phyloP scores from a whole-genome alignment of 441 rosid genomes.

The Jatropha multifida region DNA sequence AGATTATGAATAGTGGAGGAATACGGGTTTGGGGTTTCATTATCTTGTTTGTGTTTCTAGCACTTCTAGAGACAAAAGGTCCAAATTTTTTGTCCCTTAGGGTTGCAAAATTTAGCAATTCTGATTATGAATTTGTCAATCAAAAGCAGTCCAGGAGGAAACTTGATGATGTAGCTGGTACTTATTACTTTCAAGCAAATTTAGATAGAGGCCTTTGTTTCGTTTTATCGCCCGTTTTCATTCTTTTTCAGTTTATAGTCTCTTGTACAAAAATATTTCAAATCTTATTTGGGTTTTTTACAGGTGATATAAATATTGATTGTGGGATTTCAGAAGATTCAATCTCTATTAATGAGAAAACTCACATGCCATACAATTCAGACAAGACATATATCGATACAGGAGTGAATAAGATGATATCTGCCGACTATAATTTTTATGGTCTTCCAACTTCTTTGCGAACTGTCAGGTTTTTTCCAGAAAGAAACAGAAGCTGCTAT shows the following conservation, averaged over 20 bases:
- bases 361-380: slow-evolving; percentile 13
- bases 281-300: background rate
- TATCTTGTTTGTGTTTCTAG: background rate
- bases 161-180: slow-evolving; percentile 31
- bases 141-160: slow-evolving; percentile 25
- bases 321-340: slow-evolving; percentile 29
- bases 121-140: background rate
- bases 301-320: slow-evolving; percentile 38
- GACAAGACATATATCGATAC: slow-evolving; percentile 25
- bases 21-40: background rate
- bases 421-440: slow-evolving; percentile 18
- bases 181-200: background rate
- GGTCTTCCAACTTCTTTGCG: background rate
- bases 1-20: slow-evolving; percentile 4
- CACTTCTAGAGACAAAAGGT: background rate
- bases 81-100: background rate
- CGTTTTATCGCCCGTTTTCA: background rate
- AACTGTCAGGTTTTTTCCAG: slow-evolving; percentile 34
- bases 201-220: background rate
- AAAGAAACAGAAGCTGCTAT: slow-evolving; percentile 37
- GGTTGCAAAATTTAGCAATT: background rate
- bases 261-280: background rate
- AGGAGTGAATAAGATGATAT: slow-evolving; percentile 26
- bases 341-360: slow-evolving; percentile 16
- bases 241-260: background rate